These are phyloP conservation scores for Gossypium davidsonii DNA, from an alignment of 441 rosid species.

Conservation along the genomic window DNA sequence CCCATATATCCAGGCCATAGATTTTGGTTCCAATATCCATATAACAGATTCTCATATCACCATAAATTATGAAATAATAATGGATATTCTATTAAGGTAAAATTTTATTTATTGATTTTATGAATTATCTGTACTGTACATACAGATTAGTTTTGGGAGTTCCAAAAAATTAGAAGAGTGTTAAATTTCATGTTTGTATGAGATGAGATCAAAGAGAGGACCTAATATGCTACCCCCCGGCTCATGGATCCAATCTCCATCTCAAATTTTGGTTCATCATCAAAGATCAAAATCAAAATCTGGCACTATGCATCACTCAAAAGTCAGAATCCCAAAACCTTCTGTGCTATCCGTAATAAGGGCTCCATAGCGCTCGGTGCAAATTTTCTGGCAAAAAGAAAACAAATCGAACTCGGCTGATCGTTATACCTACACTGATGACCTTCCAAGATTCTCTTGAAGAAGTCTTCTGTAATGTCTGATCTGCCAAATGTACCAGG, in stretches of 20 bases:
- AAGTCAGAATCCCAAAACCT: slow-evolving; percentile 46
- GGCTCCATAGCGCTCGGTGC: slow-evolving; percentile 71
- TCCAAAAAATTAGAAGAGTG: slow-evolving; percentile 4
- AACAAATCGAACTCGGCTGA: slow-evolving; percentile 36
- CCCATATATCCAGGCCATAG: background rate
- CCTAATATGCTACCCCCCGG: background rate
- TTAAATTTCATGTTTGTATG: background rate
- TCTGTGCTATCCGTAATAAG: slow-evolving; percentile 43
- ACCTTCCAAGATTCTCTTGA: slow-evolving; percentile 34
- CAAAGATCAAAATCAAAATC: background rate
- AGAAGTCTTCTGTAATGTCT: slow-evolving; percentile 62
- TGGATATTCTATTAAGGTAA: background rate
- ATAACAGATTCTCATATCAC: background rate
- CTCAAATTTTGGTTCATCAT: background rate
- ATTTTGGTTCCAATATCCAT: background rate
- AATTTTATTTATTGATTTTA: background rate
- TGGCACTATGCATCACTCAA: background rate
- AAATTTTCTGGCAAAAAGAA: slow-evolving; percentile 75
- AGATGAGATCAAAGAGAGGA: background rate
- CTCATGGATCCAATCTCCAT: background rate
- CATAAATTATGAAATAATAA: background rate
- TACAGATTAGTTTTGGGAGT: background rate
- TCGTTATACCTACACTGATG: slow-evolving; percentile 53
- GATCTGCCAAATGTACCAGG: slow-evolving; percentile 80
- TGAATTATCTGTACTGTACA: slow-evolving; percentile 1